phyloP scores from a whole-genome alignment of 2,329 filamentous ascomycete species.

The Fusarium keratoplasticum region DNA sequence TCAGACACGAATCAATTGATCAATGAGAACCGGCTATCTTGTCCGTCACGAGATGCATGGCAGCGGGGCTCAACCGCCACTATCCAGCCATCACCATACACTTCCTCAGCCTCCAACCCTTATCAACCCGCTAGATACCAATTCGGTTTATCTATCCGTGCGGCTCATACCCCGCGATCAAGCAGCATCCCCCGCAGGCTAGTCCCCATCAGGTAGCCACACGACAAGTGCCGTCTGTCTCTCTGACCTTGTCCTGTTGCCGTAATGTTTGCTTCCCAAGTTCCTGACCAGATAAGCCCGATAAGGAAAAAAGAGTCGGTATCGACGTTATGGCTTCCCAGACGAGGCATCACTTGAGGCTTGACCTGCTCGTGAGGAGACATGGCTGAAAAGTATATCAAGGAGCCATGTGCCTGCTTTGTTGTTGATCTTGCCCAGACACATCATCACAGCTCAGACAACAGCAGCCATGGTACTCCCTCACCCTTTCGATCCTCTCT shows the following conservation, averaged over 20 bases:
- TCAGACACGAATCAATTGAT: background rate
- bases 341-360: background rate
- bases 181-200: constrained; percentile 7
- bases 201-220: constrained; percentile 3
- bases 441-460: background rate
- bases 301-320: constrained; percentile 38
- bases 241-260: background rate
- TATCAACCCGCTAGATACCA: constrained; percentile 21
- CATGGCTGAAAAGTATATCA: constrained; percentile 26
- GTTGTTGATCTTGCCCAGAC: background rate
- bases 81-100: background rate
- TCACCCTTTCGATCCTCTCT: constrained; percentile 46
- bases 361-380: background rate
- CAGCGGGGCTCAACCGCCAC: background rate
- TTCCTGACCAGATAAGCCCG: constrained; percentile 12
- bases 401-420: background rate
- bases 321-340: constrained; percentile 20
- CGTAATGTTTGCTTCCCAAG: background rate
- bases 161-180: constrained; percentile 29
- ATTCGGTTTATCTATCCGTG: constrained; percentile 38
- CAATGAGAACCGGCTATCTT: background rate
- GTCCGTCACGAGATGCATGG: background rate
- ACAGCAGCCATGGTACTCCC: constrained; percentile 27
- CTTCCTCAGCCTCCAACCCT: background rate
- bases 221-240: background rate